A percentile compares a stretch with the other conserved stretches of the same genome.
These are phyloP conservation scores for Aspergillus aculeatus DNA, from an alignment of 2,329 filamentous ascomycete genomes.

Conservation along the genomic window DNA sequence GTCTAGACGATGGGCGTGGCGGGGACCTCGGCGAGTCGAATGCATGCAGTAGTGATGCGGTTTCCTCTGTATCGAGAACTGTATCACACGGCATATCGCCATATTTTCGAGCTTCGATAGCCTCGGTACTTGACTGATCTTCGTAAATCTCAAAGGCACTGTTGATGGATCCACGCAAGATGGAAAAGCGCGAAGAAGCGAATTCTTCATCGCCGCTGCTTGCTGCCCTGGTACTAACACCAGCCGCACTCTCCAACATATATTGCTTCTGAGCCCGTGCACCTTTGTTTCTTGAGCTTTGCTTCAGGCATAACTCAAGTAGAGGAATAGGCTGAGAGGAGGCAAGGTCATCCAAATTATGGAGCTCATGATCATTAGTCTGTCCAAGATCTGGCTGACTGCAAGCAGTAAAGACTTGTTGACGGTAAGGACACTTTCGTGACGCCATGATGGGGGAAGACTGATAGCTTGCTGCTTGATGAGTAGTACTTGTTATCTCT, in stretches of 20 bases:
- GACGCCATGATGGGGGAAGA: slow-evolving; percentile 2
- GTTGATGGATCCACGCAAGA: not conserved
- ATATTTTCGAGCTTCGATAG: not conserved
- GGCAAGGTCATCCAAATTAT: slow-evolving; percentile 21
- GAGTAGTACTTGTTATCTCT: not conserved
- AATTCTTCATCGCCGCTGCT: not conserved
- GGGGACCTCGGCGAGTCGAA: not conserved
- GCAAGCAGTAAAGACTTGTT: not conserved
- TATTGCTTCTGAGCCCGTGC: slow-evolving; percentile 20
- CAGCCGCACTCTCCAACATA: slow-evolving; percentile 8
- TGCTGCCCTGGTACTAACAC: not conserved
- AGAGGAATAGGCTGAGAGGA: slow-evolving; percentile 27
- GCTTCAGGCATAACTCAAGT: slow-evolving; percentile 19
- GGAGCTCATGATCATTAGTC: slow-evolving; percentile 16
- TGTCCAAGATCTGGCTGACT: not conserved
- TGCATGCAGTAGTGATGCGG: not conserved
- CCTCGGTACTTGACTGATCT: not conserved
- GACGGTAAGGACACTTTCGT: not conserved
- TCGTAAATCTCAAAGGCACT: not conserved
- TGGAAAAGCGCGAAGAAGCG: not conserved
- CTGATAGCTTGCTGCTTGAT: not conserved
- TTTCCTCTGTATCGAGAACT: not conserved
- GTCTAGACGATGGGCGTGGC: not conserved
- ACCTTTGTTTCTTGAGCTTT: slow-evolving; percentile 20
- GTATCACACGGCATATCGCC: not conserved